Evolutionary conservation across 2,329 filamentous ascomycete species (phyloP), one percentile per base, ranked within the genome.

Genomic region (Ceratocystis ficicola): DNA sequence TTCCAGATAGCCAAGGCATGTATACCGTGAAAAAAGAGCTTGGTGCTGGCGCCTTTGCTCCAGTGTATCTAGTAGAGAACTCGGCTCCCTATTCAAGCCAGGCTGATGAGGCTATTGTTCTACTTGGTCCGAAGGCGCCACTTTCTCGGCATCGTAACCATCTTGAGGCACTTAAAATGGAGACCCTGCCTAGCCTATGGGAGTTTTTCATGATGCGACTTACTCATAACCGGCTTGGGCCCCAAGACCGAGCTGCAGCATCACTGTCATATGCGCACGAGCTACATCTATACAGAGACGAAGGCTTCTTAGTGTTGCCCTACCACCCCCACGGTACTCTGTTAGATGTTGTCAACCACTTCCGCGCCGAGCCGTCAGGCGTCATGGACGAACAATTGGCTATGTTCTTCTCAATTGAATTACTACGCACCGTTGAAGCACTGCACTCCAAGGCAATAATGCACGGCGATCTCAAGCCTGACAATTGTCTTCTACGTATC

Each of bases 181-280:
- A 99, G 76, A 83, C 88, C 41, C 90, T 92, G 0, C 89, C 93
- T 0, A 88, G 86, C 3, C 81, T 89, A 0, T 99, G 94, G 94
- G 94, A 99, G 73, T 99, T 97, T 73, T 89, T 96, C 76, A 95
- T 99, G 75, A 90, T 97, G 78, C 87, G 90, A 1, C 83, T 90
- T 65, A 85, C 89, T 1, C 89, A 93, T 69, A 79, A 83, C 25
- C 88, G 94, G 0, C 80, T 99, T 0, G 87, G 86, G 0, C 81
- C 86, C 0, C 83, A 82, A 36, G 77, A 88, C 68, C 86, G 93
- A 15, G 87, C 88, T 0, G 81, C 85, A 0, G 85, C 89, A 2
- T 95, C 89, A 15, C 80, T 99, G 67, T 85, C 95, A 1, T 82
- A 85, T 46, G 93, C 88, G 0, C 88, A 96, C 70, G 93, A 96